These are phyloP conservation scores for Circinella minor DNA, from an alignment of 371 early-diverging fungal species.

Conservation along the genomic window DNA sequence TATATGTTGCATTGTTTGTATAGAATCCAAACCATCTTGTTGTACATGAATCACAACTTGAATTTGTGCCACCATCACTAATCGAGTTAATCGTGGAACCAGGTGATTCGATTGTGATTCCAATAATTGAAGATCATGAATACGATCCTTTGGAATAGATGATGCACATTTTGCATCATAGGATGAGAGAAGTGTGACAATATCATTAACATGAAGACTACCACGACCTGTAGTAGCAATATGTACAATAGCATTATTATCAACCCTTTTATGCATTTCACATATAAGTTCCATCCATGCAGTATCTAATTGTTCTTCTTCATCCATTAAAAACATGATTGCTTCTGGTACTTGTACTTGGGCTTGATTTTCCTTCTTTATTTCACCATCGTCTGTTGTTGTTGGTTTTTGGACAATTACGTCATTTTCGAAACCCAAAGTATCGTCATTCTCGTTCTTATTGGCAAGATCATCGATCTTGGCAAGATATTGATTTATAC, in stretches of 20 bases:
- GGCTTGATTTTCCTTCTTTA: neutral
- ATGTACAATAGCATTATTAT: conserved; percentile 8
- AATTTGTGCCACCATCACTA: neutral
- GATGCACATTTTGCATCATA: conserved; percentile 7
- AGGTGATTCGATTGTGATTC: neutral
- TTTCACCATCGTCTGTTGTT: neutral
- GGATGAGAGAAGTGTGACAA: neutral
- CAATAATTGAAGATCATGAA: neutral
- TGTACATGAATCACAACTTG: conserved; percentile 4
- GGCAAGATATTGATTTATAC: neutral
- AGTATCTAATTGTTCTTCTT: neutral
- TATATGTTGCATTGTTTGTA: conserved; percentile 4
- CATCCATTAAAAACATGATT: conserved; percentile 3
- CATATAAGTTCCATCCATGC: conserved; percentile 11
- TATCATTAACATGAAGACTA: neutral
- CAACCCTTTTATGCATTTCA: conserved; percentile 10
- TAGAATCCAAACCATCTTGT: neutral
- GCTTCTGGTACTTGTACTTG: neutral
- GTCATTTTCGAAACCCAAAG: neutral
- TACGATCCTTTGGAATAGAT: conserved; percentile 6
- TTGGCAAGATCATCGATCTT: neutral
- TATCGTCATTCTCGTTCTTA: neutral
- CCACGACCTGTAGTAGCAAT: conserved; percentile 3
- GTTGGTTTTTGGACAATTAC: neutral
- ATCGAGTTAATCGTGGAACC: neutral